Percentiles rank a stretch among this genome's conserved stretches.
Conservation (phyloP, 2,329 filamentous ascomycete genomes). For the Aspergillus pseudoviridinutans region DNA sequence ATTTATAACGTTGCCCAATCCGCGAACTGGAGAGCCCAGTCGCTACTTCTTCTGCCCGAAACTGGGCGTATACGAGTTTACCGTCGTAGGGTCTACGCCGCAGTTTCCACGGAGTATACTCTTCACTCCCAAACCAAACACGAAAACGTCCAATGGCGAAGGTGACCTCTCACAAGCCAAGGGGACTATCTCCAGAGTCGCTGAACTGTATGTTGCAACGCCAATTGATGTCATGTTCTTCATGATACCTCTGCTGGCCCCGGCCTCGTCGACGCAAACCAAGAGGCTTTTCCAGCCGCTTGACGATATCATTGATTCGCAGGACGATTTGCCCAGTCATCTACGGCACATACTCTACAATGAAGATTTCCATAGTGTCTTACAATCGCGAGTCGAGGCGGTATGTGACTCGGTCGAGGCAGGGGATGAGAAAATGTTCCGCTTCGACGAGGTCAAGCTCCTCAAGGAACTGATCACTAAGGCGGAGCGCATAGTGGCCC, state of each 20-base stretch:
- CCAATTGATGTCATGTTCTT: conserved; percentile 81
- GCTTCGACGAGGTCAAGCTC: conserved; percentile 70
- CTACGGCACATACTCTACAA: conserved; percentile 40
- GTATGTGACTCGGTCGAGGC: conserved; percentile 81
- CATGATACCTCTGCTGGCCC: conserved; percentile 65
- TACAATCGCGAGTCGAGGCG: conserved; percentile 63
- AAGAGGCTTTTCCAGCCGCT: conserved; percentile 43
- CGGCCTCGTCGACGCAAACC: conserved; percentile 41
- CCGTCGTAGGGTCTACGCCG: conserved; percentile 50
- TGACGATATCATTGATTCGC: conserved; percentile 48
- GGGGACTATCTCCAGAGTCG: conserved; percentile 60
- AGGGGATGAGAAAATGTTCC: conserved; percentile 80
- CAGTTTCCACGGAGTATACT: conserved; percentile 53
- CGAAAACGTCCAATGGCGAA: conserved; percentile 12
- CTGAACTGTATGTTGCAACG: conserved; percentile 80
- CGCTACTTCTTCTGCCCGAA: conserved; percentile 59
- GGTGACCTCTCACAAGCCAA: conserved; percentile 8
- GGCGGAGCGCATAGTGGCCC: conserved; percentile 62
- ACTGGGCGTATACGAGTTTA: conserved; percentile 60
- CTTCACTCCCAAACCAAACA: conserved; percentile 35
- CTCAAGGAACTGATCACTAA: conserved; percentile 63
- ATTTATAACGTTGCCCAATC: conserved; percentile 54
- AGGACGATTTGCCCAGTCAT: conserved; percentile 39
- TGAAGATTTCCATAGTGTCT: conserved; percentile 36
- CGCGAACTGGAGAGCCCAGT: conserved; percentile 44